Evolutionary conservation across 306 rosid genomes (phyloP), one percentile per base, ranked within the genome.

Genomic region (Quercus engelmannii): DNA sequence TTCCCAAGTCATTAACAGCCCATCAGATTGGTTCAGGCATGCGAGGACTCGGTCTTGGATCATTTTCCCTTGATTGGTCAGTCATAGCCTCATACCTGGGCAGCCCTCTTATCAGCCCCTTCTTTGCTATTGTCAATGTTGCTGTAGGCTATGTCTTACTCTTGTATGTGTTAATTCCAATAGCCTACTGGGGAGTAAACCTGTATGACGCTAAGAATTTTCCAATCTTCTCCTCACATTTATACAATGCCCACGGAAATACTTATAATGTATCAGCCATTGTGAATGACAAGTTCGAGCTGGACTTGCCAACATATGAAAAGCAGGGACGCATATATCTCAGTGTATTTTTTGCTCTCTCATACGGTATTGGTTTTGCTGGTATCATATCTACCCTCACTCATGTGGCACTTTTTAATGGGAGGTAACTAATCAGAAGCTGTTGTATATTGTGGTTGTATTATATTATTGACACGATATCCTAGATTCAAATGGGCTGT

Each of bases 341-440:
- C 12, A 90, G 92, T 75, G 76, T 58, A 0, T 90, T 90, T 72
- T 90, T 88, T 69, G 17, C 89, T 46, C n/a, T 90, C 14, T 74
- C 87, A 1, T 89, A 90, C 33, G 97, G 95, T 1, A 13, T 87
- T 54, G 97, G 92, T 3, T 92, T 92, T 77, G 97, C 95, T 75
- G 87, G 83, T 23, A 81, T 90, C 75, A 25, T 82, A 10, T 80
- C 97, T 5, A 80, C 92, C 5, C 83, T 90, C 78, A 38, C 94
- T 20, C 95, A 92, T 74, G 94, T 92, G 6, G 93, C 85, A 71
- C 31, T 89, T 0, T 92, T 90, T 58, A 57, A 92, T 61, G 94
- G 97, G 31, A 89, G 88, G 97, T 91, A 65, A 17, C 43, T 31
- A 2, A n/a, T 68, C 1, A 14, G 14, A 30, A 23, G 20, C 70